A percentile compares a stretch with the other conserved stretches of the same genome.
These are phyloP conservation scores for Taphrina pruni DNA, from an alignment of 1,139 yeast species.

Conservation along the genomic window DNA sequence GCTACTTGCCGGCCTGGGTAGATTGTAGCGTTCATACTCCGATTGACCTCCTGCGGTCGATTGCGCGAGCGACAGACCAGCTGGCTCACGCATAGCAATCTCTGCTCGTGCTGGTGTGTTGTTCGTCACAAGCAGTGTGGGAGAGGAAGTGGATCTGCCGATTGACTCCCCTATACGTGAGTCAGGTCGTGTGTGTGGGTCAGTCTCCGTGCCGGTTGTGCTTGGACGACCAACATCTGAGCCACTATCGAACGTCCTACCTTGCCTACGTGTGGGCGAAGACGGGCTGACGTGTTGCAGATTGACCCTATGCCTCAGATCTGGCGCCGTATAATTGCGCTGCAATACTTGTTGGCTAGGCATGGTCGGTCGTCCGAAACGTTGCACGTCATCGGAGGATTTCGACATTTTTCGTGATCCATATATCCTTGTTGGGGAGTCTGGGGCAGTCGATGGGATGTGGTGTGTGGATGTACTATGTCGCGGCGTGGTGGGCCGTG, in stretches of 20 bases:
- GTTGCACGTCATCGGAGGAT: conserved; percentile 18
- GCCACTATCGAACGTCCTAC: background rate
- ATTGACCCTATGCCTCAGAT: conserved; percentile 9
- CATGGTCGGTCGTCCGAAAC: conserved; percentile 4
- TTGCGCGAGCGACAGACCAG: too few relatives aligned
- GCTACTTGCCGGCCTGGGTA: background rate
- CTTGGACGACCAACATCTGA: background rate
- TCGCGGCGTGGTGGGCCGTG: conserved; percentile 25
- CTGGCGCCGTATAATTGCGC: conserved; percentile 19
- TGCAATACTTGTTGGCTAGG: background rate
- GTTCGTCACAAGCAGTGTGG: background rate
- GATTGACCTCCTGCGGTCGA: background rate
- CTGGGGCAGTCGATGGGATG: conserved; percentile 2
- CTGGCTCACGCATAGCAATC: too few relatives aligned
- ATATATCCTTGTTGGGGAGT: conserved; percentile 11
- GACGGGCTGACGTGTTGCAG: background rate
- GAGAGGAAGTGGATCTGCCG: background rate
- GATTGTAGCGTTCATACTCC: conserved; percentile 4
- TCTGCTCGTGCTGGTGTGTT: too few relatives aligned
- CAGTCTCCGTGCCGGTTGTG: background rate
- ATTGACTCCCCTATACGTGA: background rate
- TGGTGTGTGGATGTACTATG: conserved; percentile 33
- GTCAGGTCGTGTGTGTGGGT: background rate
- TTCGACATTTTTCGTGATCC: conserved; percentile 2
- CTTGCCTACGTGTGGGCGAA: background rate